These are phyloP conservation scores for Quercus dentata DNA, from an alignment of 306 rosid genomes.

Conservation along the genomic window DNA sequence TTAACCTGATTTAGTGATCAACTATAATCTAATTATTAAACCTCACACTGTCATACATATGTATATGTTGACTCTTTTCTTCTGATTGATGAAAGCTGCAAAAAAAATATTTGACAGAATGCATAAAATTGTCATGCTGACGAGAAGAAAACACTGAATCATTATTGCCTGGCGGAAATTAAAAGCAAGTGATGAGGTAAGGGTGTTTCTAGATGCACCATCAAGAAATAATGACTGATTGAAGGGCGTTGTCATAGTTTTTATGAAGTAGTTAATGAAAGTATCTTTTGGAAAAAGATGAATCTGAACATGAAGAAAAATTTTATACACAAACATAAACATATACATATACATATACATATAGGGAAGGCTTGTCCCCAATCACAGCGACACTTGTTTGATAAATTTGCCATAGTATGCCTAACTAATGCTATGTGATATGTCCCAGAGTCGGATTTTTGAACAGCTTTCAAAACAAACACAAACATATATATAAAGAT, in stretches of 20 bases:
- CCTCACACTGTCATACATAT: no score
- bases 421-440: neutral
- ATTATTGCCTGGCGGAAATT: no score
- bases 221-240: no score
- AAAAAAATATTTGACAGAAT: neutral
- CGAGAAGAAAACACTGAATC: neutral
- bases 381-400: neutral
- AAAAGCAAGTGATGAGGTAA: no score
- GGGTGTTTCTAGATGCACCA: neutral
- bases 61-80: neutral
- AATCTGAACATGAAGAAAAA: neutral
- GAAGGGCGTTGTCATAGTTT: no score
- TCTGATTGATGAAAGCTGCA: neutral
- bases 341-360: neutral
- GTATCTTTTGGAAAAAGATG: neutral
- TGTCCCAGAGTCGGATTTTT: neutral
- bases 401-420: neutral
- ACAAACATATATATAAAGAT: neutral
- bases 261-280: neutral
- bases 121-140: neutral
- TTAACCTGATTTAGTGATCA: no score
- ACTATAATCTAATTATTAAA: no score
- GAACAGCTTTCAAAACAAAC: neutral
- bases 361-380: neutral
- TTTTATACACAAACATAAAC: no score